Conservation (phyloP, 345 rosid genomes). For the Eutrema japonicum region DNA sequence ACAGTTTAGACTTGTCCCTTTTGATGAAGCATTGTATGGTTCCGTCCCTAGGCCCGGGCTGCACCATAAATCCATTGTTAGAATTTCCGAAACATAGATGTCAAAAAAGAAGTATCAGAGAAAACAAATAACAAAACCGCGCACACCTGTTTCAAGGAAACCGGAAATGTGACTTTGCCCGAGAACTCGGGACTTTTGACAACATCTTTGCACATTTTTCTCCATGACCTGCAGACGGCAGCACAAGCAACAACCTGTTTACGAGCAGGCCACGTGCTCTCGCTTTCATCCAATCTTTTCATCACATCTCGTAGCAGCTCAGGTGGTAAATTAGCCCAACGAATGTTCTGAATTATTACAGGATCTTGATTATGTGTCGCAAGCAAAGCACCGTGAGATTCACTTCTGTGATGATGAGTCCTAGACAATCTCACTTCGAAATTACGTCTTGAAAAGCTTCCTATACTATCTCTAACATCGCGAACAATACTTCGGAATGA, state of each 20-base stretch:
- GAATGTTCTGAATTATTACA: constrained; percentile 56
- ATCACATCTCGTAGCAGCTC: constrained; percentile 74
- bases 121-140: neutral
- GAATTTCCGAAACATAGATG: neutral
- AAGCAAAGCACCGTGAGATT: constrained; percentile 61
- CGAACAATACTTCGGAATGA: constrained; percentile 81
- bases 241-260: constrained; percentile 83
- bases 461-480: constrained; percentile 80
- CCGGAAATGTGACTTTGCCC: constrained; percentile 80
- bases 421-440: constrained; percentile 70
- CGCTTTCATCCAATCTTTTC: constrained; percentile 76
- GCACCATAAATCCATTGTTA: constrained; percentile 20
- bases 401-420: constrained; percentile 50
- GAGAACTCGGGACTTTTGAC: constrained; percentile 66
- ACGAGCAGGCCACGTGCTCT: constrained; percentile 79
- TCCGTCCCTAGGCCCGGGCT: constrained; percentile 83
- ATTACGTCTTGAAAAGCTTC: constrained; percentile 80
- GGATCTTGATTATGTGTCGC: constrained; percentile 55
- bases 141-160: constrained; percentile 77
- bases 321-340: constrained; percentile 84
- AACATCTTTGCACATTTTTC: constrained; percentile 79
- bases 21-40: constrained; percentile 77
- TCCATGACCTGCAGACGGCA: constrained; percentile 80
- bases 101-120: neutral
- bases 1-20: constrained; percentile 76